Conservation (phyloP, 139 green algal genomes). For the Closterium sp. region DNA sequence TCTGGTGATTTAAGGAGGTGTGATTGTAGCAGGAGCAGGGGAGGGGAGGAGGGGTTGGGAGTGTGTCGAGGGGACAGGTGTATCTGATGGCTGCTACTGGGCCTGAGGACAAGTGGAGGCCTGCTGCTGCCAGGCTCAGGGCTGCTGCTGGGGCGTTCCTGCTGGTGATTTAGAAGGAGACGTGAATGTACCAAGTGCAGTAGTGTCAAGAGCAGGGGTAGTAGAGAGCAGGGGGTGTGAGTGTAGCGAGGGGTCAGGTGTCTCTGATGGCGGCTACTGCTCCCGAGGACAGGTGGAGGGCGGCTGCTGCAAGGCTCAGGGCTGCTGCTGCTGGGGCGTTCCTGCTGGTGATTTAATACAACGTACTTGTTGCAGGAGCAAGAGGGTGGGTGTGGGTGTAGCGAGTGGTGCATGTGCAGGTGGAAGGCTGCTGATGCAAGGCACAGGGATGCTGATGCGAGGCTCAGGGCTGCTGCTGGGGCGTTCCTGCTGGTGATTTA, state of each 20-base stretch:
- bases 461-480: too few relatives aligned
- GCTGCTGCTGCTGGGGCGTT: background rate
- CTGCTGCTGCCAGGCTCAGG: too few relatives aligned
- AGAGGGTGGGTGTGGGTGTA: background rate
- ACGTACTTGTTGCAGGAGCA: background rate
- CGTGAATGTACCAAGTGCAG: too few relatives aligned
- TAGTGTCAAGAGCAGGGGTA: background rate
- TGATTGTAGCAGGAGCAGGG: too few relatives aligned
- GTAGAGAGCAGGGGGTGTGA: background rate
- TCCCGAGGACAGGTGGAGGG: constrained; percentile 8
- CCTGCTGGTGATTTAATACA: background rate
- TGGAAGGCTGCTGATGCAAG: constrained; percentile 7
- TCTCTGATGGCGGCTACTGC: constrained; percentile 22
- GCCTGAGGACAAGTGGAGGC: too few relatives aligned
- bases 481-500: too few relatives aligned
- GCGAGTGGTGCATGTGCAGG: background rate
- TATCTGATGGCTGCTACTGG: too few relatives aligned
- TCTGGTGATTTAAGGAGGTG: too few relatives aligned
- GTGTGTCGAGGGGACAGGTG: too few relatives aligned
- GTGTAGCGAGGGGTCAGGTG: background rate
- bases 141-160: too few relatives aligned
- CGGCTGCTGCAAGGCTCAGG: constrained; percentile 3
- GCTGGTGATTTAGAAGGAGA: too few relatives aligned
- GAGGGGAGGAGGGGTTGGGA: too few relatives aligned
- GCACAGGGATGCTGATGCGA: background rate